Conservation (phyloP, 2,329 filamentous ascomycete genomes). For the Aspergillus intermedius region DNA sequence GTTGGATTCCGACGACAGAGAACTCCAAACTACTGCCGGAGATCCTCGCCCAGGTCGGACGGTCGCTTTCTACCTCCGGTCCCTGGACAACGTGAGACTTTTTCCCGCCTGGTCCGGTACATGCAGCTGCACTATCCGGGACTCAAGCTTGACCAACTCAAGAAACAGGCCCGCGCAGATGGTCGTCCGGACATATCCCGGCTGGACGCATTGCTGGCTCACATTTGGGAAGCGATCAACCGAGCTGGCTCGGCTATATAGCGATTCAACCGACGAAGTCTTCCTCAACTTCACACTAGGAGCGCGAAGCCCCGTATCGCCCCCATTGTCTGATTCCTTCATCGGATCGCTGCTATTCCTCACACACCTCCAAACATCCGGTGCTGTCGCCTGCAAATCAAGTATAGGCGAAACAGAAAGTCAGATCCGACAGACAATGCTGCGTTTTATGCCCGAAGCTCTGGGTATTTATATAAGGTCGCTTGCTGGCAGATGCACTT, state of each 20-base stretch:
- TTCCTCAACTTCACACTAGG: conserved; percentile 40
- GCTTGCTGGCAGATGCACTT: too few species aligned
- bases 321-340: conserved; percentile 36
- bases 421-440: conserved; percentile 31
- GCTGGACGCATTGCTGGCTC: conserved; percentile 42
- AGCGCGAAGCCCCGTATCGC: conserved; percentile 32
- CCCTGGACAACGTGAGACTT: conserved; percentile 38
- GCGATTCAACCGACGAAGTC: conserved; percentile 21
- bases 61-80: conserved; percentile 33
- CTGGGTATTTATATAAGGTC: conserved; percentile 12
- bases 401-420: conserved; percentile 6
- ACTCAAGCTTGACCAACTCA: conserved; percentile 31
- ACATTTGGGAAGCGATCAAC: conserved; percentile 43
- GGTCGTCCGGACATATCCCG: conserved; percentile 28
- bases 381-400: not conserved
- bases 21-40: conserved; percentile 6
- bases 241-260: conserved; percentile 32
- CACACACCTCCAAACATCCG: conserved; percentile 26
- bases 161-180: conserved; percentile 10
- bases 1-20: not conserved
- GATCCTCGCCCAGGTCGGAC: conserved; percentile 12
- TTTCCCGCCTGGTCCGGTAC: conserved; percentile 24
- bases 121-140: conserved; percentile 34
- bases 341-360: conserved; percentile 42
- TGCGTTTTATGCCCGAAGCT: conserved; percentile 31